phyloP scores from a whole-genome alignment of 2,329 filamentous ascomycete genomes.

The Ramularia endophylla region DNA sequence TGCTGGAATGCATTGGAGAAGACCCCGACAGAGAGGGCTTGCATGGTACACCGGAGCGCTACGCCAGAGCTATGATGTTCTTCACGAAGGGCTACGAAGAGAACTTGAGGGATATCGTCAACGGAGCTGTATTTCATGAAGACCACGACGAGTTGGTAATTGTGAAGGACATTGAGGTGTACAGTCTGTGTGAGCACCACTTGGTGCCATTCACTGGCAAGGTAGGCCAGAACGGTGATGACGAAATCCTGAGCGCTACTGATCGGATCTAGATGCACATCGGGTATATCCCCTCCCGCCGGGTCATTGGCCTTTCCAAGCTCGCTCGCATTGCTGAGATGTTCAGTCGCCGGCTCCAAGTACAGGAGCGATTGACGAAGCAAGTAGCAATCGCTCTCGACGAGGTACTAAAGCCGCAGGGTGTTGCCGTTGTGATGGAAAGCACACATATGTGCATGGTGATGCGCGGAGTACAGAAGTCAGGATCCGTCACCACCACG shows the following conservation, averaged over 20 bases:
- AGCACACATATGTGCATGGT: slow-evolving; percentile 97
- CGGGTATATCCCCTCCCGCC: slow-evolving; percentile 86
- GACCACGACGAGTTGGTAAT: slow-evolving; percentile 97
- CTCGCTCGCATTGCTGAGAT: slow-evolving; percentile 94
- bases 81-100: slow-evolving; percentile 97
- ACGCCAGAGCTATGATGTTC: slow-evolving; percentile 91
- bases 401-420: slow-evolving; percentile 87
- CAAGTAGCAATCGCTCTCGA: slow-evolving; percentile 92
- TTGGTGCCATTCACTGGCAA: slow-evolving; percentile 95
- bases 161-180: slow-evolving; percentile 95
- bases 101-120: slow-evolving; percentile 86
- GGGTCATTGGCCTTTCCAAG: slow-evolving; percentile 93
- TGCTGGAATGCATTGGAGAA: slow-evolving; percentile 61
- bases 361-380: slow-evolving; percentile 93
- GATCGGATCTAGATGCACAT: slow-evolving; percentile 75
- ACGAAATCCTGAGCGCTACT: slow-evolving; percentile 2
- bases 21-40: slow-evolving; percentile 60
- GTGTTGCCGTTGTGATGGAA: slow-evolving; percentile 96
- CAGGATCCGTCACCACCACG: slow-evolving; percentile 77
- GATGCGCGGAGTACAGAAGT: slow-evolving; percentile 97
- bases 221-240: slow-evolving; percentile 42
- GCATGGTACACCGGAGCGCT: slow-evolving; percentile 68
- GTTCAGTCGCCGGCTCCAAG: slow-evolving; percentile 88
- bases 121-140: slow-evolving; percentile 91
- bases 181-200: slow-evolving; percentile 93